phyloP scores from a whole-genome alignment of 2,329 filamentous ascomycete species.

The Cladosporium sp. region DNA sequence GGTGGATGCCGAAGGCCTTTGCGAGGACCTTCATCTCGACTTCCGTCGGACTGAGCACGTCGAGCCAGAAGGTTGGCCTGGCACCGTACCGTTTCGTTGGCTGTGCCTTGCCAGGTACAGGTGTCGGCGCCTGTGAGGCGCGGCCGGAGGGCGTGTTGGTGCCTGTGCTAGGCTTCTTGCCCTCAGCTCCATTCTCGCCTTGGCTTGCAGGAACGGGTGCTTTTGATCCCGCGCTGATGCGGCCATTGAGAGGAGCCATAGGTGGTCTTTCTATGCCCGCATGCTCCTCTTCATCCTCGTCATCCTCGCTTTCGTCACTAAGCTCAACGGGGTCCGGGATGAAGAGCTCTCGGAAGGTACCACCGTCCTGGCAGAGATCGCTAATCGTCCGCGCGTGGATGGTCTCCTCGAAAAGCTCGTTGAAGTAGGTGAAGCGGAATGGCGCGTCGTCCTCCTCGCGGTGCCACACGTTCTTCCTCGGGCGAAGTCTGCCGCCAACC shows the following conservation, averaged over 20 bases:
- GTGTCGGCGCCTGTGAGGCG: constrained; percentile 35
- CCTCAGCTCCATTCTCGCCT: constrained; percentile 20
- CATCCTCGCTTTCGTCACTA: constrained; percentile 60
- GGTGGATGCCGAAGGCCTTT: constrained; percentile 92
- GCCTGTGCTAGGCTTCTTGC: constrained; percentile 35
- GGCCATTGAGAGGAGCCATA: constrained; percentile 21
- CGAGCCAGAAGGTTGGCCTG: constrained; percentile 93
- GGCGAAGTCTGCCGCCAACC: constrained; percentile 80
- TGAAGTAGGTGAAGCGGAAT: constrained; percentile 97
- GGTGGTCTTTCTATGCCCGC: constrained; percentile 31
- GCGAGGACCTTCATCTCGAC: constrained; percentile 91
- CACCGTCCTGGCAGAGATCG: constrained; percentile 79
- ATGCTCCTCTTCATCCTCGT: constrained; percentile 44
- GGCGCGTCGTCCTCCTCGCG: constrained; percentile 82
- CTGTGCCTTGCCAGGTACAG: constrained; percentile 22
- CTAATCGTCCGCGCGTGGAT: constrained; percentile 95
- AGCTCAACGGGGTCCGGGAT: constrained; percentile 75
- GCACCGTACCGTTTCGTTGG: constrained; percentile 53
- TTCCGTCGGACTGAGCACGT: constrained; percentile 84
- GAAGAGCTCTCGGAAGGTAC: constrained; percentile 81
- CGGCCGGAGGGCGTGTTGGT: constrained; percentile 46
- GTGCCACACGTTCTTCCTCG: constrained; percentile 73
- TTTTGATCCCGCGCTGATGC: constrained; percentile 1
- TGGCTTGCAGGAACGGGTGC: background rate
- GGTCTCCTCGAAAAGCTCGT: constrained; percentile 91